These are phyloP conservation scores for Albophoma yamanashiensis DNA, from an alignment of 2,329 filamentous ascomycete species.

Conservation along the genomic window DNA sequence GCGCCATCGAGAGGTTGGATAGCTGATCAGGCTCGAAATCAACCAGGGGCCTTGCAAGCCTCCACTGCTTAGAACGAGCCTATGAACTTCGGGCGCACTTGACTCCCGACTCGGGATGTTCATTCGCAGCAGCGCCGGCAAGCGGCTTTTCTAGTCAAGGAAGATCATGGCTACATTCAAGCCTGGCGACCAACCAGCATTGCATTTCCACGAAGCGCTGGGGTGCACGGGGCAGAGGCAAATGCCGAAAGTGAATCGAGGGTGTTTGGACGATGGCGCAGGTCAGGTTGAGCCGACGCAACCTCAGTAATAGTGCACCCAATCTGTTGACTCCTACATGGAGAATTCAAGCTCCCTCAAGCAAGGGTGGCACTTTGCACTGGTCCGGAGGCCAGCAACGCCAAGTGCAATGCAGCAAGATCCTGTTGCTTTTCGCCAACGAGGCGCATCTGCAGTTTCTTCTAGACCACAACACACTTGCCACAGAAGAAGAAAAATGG, in stretches of 20 bases:
- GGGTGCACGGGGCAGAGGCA: neutral
- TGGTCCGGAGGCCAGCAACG: neutral
- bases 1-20: neutral
- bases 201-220: neutral
- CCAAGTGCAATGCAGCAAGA: neutral
- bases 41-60: neutral
- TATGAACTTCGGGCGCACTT: neutral
- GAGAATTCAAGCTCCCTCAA: too few relatives aligned
- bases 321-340: too few relatives aligned
- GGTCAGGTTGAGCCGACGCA: too few relatives aligned
- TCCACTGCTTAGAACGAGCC: neutral
- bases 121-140: neutral
- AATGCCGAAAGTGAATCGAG: too few relatives aligned
- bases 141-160: neutral
- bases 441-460: neutral
- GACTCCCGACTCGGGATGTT: neutral
- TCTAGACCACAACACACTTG: neutral
- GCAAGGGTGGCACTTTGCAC: neutral
- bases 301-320: too few relatives aligned
- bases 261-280: too few relatives aligned
- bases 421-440: neutral
- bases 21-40: neutral
- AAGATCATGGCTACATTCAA: neutral
- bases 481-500: neutral
- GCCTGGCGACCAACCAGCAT: neutral